Conservation (phyloP, 768 basidiomycete genomes). For the Mycena filopes region DNA sequence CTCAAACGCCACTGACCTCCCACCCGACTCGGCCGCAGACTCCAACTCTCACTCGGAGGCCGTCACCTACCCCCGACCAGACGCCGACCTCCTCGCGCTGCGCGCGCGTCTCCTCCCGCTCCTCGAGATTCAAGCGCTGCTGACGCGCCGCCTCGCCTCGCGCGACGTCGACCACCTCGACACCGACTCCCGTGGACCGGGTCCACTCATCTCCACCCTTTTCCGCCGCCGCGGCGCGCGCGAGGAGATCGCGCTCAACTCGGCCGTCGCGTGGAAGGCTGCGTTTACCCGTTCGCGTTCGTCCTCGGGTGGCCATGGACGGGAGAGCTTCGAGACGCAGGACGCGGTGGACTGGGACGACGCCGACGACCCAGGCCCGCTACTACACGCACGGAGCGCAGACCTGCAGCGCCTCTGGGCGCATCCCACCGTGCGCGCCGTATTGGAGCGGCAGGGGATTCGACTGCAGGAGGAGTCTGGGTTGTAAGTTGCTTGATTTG, state of each 20-base stretch:
- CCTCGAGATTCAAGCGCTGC: conserved; percentile 71
- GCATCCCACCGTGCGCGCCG: conserved; percentile 61
- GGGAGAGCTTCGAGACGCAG: conserved; percentile 55
- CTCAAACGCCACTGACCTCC: conserved; percentile 30
- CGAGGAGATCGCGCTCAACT: conserved; percentile 68
- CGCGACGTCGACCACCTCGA: conserved; percentile 50
- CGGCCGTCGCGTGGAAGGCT: conserved; percentile 62
- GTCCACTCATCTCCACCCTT: conserved; percentile 30
- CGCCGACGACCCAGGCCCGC: conserved; percentile 68
- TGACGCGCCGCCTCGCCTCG: conserved; percentile 70
- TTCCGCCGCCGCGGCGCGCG: conserved; percentile 32
- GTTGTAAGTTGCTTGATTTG: conserved; percentile 60
- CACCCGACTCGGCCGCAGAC: conserved; percentile 33
- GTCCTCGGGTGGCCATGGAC: conserved; percentile 45
- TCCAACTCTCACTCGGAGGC: conserved; percentile 1
- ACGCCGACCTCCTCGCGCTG: conserved; percentile 66
- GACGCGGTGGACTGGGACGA: conserved; percentile 63
- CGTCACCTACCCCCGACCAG: conserved; percentile 41
- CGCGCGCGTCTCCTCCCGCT: conserved; percentile 77
- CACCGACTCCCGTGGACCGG: background rate
- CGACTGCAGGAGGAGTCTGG: conserved; percentile 76
- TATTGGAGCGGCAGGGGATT: conserved; percentile 64
- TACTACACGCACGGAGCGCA: conserved; percentile 72
- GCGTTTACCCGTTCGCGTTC: conserved; percentile 55
- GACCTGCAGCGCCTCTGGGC: conserved; percentile 77